Evolutionary conservation across 768 basidiomycete genomes (phyloP), one percentile per base, ranked within the genome.

Genomic region (Candolleomyces eurysporus): DNA sequence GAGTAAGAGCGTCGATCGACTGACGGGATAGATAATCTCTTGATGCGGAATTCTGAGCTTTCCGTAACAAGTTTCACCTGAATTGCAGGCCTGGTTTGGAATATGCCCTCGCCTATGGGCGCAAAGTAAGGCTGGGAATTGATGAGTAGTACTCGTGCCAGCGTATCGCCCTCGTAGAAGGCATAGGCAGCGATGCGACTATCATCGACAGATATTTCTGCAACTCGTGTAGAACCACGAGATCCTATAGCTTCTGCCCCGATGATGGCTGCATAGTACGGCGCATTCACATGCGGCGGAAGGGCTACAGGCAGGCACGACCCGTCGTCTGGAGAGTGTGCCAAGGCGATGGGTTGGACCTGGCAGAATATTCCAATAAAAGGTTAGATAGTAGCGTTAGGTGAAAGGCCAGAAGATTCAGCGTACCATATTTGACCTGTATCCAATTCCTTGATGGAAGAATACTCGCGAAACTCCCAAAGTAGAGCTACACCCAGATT

Each of bases 381-480:
- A 31, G 7, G 39, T 32, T 21, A 19, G 39, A 10, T 40, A 2
- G n/a, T 57, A 17, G 13, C n/a, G 13, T 6, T 30, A 16, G 31
- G 30, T 11, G 17, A 46, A 43, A 48, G 43, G 30, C 31, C 30
- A 43, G 32, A 16, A 32, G 10, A 39, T 48, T 14, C 46, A 4
- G 64, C 73, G 53, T 59, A 85, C 87, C 58, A 88, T 73, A 67
- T 83, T 85, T 65, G 88, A 90, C 71, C 88, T 89, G 73, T 79
- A 90, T 1, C 88, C 88, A 58, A 89, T 74, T 16, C 87, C 88
- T 59, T 84, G 77, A 65, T 90, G 87, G 76, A 87, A 88, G 72
- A 81, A 84, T 9, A 85, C 62, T 56, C 79, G 75, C 19, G 79
- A 77, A 22, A 87, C 80, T 2, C 84, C 84, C 31, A 55, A 14